Conservation (phyloP, 805 yeast species). For the Pichia paraexigua region DNA sequence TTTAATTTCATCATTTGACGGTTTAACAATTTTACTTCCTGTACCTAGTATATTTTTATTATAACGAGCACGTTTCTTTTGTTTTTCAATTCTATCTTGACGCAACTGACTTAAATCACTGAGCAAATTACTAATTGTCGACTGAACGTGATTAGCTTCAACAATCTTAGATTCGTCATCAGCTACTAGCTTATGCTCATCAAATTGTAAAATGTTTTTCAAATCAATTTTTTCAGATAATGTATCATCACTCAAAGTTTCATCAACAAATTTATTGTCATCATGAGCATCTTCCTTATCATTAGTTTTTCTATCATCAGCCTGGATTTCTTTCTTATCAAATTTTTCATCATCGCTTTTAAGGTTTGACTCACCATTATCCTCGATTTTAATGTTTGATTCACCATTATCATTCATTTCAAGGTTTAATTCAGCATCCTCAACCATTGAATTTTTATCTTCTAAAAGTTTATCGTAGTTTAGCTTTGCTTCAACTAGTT, state of each 20-base stretch:
- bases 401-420: background rate
- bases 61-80: slow-evolving; percentile 8
- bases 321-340: background rate
- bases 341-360: background rate
- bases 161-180: slow-evolving; percentile 22
- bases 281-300: slow-evolving; percentile 3
- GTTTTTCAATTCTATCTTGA: slow-evolving; percentile 30
- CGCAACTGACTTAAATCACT: slow-evolving; percentile 44
- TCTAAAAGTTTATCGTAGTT: slow-evolving; percentile 5
- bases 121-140: slow-evolving; percentile 38
- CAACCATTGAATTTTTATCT: background rate
- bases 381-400: background rate
- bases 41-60: slow-evolving; percentile 9
- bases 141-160: slow-evolving; percentile 19
- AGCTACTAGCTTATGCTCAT: slow-evolving; percentile 18
- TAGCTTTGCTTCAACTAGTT: slow-evolving; percentile 21
- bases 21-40: slow-evolving; percentile 26
- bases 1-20: slow-evolving; percentile 34
- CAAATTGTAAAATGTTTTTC: slow-evolving; percentile 23
- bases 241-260: background rate
- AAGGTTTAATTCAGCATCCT: background rate
- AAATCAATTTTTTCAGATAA: slow-evolving; percentile 19
- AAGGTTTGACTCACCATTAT: background rate
- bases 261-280: background rate
- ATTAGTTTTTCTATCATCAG: slow-evolving; percentile 2